Percentiles rank a stretch among this genome's conserved stretches.
These are phyloP conservation scores for Esteya vermicola DNA, from an alignment of 2,329 filamentous ascomycete species.

Conservation along the genomic window DNA sequence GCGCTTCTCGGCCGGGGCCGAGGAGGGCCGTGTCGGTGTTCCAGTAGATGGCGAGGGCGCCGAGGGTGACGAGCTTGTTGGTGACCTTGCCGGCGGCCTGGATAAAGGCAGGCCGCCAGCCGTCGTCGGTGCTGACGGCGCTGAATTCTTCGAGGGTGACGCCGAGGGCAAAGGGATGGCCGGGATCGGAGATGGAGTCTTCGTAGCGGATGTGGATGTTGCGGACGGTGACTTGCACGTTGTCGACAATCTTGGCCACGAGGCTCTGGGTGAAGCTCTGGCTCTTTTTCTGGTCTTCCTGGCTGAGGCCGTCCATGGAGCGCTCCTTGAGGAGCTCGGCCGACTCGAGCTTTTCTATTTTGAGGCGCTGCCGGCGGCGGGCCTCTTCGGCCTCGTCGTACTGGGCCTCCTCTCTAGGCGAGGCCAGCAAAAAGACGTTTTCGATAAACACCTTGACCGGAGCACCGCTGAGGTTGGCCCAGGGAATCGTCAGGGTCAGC, in stretches of 20 bases:
- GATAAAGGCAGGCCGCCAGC: conserved; percentile 94
- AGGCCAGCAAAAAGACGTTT: conserved; percentile 90
- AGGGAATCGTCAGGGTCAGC: conserved; percentile 85
- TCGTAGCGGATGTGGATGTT: conserved; percentile 98
- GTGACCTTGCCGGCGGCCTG: conserved; percentile 71
- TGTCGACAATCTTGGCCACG: conserved; percentile 94
- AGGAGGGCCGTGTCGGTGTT: conserved; percentile 84
- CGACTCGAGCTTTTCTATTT: conserved; percentile 97
- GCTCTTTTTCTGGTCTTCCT: conserved; percentile 92
- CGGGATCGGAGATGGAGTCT: conserved; percentile 87
- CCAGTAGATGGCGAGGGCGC: conserved; percentile 90
- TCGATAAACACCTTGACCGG: conserved; percentile 92
- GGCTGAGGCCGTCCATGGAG: conserved; percentile 82
- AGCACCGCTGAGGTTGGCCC: conserved; percentile 90
- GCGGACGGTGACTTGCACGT: conserved; percentile 92
- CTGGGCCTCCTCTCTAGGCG: conserved; percentile 86
- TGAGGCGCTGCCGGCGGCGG: conserved; percentile 71
- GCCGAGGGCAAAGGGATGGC: conserved; percentile 87
- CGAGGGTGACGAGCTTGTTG: conserved; percentile 85
- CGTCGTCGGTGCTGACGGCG: conserved; percentile 84
- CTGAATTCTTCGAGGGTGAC: conserved; percentile 92
- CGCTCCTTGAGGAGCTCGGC: conserved; percentile 88
- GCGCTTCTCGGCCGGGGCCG: conserved; percentile 63
- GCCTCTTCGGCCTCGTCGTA: conserved; percentile 92
- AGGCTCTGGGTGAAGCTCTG: conserved; percentile 95